Percentiles rank a stretch among this genome's conserved stretches.
Evolutionary conservation across 2,329 filamentous ascomycete genomes (phyloP).

Genomic region (Alternaria arborescens): DNA sequence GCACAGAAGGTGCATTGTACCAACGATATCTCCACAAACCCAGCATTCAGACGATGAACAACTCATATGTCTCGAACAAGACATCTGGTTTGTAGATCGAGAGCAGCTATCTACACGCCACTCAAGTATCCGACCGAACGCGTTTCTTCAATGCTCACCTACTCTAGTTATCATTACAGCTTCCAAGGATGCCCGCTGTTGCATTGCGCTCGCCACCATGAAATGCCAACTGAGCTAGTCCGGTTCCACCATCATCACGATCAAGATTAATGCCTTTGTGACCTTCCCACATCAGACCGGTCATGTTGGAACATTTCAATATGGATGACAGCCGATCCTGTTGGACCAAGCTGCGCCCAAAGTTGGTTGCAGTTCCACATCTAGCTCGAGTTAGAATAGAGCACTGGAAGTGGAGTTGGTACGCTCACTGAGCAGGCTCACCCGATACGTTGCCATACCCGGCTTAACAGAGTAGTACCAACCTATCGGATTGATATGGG

Average conservation of each 20-base stretch:
- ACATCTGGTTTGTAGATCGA: neutral
- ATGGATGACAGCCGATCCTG: neutral
- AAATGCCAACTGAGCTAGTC: neutral
- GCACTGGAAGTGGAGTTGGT: neutral
- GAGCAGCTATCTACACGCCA: neutral
- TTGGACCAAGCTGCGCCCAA: neutral
- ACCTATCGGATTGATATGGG: neutral
- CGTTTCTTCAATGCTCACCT: neutral
- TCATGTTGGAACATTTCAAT: neutral
- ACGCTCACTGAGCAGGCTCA: neutral
- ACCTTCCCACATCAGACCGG: neutral
- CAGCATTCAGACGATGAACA: neutral
- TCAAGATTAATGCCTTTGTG: neutral
- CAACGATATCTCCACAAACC: neutral
- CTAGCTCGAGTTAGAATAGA: neutral
- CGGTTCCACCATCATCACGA: neutral
- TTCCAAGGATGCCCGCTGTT: neutral
- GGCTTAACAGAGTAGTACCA: neutral
- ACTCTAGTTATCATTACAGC: neutral
- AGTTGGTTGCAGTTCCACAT: neutral
- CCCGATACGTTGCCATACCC: neutral
- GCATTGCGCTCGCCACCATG: neutral
- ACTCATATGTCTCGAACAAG: neutral
- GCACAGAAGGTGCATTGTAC: neutral
- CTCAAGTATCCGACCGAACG: neutral